These are phyloP conservation scores for Sanghuangporus sanghuang DNA, from an alignment of 1,284 basidiomycete species.

Conservation along the genomic window DNA sequence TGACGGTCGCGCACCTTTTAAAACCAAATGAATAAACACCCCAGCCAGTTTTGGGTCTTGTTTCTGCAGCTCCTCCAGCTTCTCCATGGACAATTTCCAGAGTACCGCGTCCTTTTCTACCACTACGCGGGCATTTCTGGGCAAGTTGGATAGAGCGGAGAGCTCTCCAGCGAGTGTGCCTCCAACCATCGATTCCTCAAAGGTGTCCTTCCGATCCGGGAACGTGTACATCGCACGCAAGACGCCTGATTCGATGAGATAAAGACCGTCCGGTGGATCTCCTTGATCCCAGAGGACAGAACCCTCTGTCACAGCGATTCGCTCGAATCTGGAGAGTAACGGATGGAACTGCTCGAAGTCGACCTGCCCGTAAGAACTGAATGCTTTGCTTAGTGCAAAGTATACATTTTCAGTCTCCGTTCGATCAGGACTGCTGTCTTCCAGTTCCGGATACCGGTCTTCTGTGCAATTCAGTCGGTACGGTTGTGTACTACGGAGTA, in stretches of 20 bases:
- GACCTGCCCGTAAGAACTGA: slow-evolving; percentile 60
- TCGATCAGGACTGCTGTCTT: slow-evolving; percentile 10
- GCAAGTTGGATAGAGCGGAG: slow-evolving; percentile 69
- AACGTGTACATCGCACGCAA: slow-evolving; percentile 79
- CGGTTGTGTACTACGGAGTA: not conserved
- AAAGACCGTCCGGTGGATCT: slow-evolving; percentile 76
- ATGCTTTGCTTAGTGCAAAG: slow-evolving; percentile 69
- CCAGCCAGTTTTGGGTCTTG: slow-evolving; percentile 64
- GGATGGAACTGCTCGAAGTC: slow-evolving; percentile 45
- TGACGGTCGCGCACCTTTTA: slow-evolving; percentile 60
- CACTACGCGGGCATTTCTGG: slow-evolving; percentile 81
- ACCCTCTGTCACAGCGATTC: slow-evolving; percentile 51
- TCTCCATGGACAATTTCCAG: slow-evolving; percentile 69
- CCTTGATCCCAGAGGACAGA: slow-evolving; percentile 73
- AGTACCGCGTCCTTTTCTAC: slow-evolving; percentile 75
- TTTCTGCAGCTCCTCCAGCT: slow-evolving; percentile 53
- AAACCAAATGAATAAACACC: slow-evolving; percentile 65
- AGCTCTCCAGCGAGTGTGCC: slow-evolving; percentile 89
- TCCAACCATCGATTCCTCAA: slow-evolving; percentile 89
- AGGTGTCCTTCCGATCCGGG: slow-evolving; percentile 55
- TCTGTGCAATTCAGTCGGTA: not conserved
- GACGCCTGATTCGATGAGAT: slow-evolving; percentile 82
- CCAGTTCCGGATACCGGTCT: not conserved
- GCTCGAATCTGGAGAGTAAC: slow-evolving; percentile 72
- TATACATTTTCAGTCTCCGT: slow-evolving; percentile 43